Percentiles rank a stretch among this genome's conserved stretches.
phyloP scores from a whole-genome alignment of 257 asterid species.

The Solanum rostratum region DNA sequence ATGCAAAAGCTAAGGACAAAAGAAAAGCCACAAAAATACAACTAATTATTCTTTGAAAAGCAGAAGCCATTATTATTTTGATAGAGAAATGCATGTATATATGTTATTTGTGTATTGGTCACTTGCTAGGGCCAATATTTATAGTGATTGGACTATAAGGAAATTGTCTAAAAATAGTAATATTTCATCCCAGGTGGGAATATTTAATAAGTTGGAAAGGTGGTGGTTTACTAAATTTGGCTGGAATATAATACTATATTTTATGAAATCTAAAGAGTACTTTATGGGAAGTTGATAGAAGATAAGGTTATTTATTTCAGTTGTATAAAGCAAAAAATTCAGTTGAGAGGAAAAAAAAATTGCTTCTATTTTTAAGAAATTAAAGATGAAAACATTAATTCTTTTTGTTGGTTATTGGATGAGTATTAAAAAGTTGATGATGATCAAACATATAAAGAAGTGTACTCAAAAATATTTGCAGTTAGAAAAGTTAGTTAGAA shows the following conservation, averaged over 20 bases:
- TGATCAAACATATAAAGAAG: neutral
- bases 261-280: neutral
- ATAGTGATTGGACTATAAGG: neutral
- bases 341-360: neutral
- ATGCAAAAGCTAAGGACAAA: neutral
- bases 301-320: neutral
- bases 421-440: neutral
- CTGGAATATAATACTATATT: neutral
- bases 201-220: neutral
- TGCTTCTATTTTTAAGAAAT: neutral
- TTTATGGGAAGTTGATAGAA: neutral
- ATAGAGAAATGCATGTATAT: neutral
- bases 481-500: neutral
- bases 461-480: neutral
- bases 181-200: neutral
- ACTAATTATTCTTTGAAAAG: neutral
- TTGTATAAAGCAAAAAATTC: neutral
- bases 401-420: neutral
- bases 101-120: neutral
- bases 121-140: neutral
- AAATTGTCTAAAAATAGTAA: neutral
- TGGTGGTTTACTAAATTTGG: slow-evolving; percentile 2
- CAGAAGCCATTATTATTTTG: neutral
- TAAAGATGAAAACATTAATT: neutral
- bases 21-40: neutral